Evolutionary conservation across 164 flowering plant genomes (phyloP), one percentile per base, ranked within the genome.

Genomic region (Hamamelis virginiana): DNA sequence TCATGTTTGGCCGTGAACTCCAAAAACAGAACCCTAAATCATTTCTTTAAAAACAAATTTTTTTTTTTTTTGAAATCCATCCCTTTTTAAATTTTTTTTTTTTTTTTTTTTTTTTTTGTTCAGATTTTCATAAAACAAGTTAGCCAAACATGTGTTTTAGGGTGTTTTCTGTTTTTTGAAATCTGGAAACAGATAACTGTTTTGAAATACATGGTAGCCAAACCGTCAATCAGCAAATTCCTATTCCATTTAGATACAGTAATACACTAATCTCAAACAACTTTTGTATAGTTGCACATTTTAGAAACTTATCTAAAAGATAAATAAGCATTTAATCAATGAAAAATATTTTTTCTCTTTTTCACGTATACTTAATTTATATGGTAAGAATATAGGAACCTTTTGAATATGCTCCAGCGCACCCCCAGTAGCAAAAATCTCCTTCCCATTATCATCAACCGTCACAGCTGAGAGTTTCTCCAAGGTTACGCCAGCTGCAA

Each of bases 401-500:
- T 96, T 96, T 72, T 90, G 97, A 63, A 96, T 83, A 56, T 76
- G 82, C 47, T 90, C 98, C 10, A 96, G 79, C 25, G 97, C 85
- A 69, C 94, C 96, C 4, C 94, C 97, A 60, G 97, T 91, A 28
- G 83, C 80, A 81, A 96, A 96, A 74, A 96, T 85, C 69, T 93
- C 99, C 63, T 76, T 83, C 72, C 99, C 99, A 59, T 66, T 73
- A 59, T 93, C 97, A 85, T 96, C 98, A 69, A 93, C 83, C 33
- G 99, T 96, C 67, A 91, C 76, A 59, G 99, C 95, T 61, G 90
- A 87, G 60, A 96, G 91, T 79, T 84, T 90, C 79, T 86, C 92
- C 79, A 96, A 81, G 48, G 89, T 91, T 74, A 89, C 63, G 44
- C 99, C 99, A 79, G 90, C 91, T 59, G 98, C 93, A 91, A 93